These are phyloP conservation scores for Bruguiera gymnorhiza DNA, from an alignment of 345 rosid genomes.

Conservation along the genomic window DNA sequence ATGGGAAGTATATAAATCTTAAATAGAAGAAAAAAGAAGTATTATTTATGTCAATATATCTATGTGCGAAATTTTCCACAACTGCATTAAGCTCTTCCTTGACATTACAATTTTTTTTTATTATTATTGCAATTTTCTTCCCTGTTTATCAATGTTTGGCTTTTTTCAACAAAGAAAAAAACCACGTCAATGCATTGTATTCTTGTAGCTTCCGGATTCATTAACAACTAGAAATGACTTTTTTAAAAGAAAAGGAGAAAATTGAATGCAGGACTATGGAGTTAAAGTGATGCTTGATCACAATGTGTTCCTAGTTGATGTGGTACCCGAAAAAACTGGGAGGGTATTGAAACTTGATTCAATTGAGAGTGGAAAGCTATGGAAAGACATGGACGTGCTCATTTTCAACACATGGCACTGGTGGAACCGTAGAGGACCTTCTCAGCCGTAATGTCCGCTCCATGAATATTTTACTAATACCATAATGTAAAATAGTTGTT, in stretches of 20 bases:
- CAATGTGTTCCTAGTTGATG: slow-evolving; percentile 49
- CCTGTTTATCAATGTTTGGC: background rate
- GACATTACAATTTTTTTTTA: background rate
- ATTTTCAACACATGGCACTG: slow-evolving; percentile 72
- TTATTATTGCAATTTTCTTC: background rate
- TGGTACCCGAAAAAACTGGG: slow-evolving; percentile 42
- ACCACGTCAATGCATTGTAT: no score
- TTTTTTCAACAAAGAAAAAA: background rate
- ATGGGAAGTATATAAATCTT: no score
- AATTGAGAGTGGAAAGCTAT: slow-evolving; percentile 40
- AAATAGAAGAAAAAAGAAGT: no score
- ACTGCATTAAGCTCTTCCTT: background rate
- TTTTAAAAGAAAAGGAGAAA: no score
- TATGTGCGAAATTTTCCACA: no score
- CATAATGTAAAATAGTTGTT: background rate
- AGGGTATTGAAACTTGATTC: slow-evolving; percentile 55
- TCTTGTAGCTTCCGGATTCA: no score
- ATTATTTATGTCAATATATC: no score
- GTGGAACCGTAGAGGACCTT: slow-evolving; percentile 61
- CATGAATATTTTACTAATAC: background rate
- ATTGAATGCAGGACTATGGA: slow-evolving; percentile 38
- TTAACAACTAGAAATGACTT: no score
- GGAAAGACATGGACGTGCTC: slow-evolving; percentile 55
- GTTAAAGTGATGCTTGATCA: slow-evolving; percentile 36
- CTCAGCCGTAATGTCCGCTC: slow-evolving; percentile 38